A percentile compares a stretch with the other conserved stretches of the same genome.
Conservation (phyloP, 768 basidiomycete genomes). For the Phaffia australis region DNA sequence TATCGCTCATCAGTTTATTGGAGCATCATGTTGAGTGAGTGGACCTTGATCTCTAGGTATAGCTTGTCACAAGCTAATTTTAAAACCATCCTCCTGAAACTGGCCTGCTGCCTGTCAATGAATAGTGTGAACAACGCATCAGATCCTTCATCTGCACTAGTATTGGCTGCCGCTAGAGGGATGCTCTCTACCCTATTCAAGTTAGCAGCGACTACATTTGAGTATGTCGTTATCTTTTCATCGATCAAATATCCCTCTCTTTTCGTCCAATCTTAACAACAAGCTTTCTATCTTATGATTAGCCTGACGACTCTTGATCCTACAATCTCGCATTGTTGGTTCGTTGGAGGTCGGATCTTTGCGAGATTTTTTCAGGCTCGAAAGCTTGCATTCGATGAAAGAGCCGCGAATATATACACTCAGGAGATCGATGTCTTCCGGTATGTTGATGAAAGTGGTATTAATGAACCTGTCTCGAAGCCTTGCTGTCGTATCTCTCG, state of each 20-base stretch:
- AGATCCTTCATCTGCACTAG: constrained; percentile 7
- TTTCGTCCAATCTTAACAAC: neutral
- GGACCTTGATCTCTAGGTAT: too few relatives aligned
- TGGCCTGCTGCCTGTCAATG: too few relatives aligned
- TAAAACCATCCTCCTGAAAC: too few relatives aligned
- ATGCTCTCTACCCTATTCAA: constrained; percentile 22
- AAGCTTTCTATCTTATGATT: neutral
- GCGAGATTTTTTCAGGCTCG: constrained; percentile 22
- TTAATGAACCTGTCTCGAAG: neutral
- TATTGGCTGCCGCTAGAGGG: constrained; percentile 20
- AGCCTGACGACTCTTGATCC: constrained; percentile 14
- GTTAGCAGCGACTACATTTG: neutral
- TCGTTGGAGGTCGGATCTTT: constrained; percentile 18
- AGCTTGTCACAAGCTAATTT: too few relatives aligned
- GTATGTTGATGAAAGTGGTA: neutral
- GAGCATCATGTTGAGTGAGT: too few relatives aligned
- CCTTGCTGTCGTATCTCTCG: neutral
- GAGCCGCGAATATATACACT: neutral
- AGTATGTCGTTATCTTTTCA: too few relatives aligned
- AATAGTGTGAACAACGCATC: too few relatives aligned
- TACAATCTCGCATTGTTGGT: constrained; percentile 17
- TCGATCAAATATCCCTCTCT: neutral
- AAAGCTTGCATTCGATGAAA: constrained; percentile 2
- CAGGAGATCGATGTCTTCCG: constrained; percentile 22
- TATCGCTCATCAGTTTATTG: too few relatives aligned